These are phyloP conservation scores for Chaetomium tenue DNA, from an alignment of 495 filamentous ascomycete genomes.

Conservation along the genomic window DNA sequence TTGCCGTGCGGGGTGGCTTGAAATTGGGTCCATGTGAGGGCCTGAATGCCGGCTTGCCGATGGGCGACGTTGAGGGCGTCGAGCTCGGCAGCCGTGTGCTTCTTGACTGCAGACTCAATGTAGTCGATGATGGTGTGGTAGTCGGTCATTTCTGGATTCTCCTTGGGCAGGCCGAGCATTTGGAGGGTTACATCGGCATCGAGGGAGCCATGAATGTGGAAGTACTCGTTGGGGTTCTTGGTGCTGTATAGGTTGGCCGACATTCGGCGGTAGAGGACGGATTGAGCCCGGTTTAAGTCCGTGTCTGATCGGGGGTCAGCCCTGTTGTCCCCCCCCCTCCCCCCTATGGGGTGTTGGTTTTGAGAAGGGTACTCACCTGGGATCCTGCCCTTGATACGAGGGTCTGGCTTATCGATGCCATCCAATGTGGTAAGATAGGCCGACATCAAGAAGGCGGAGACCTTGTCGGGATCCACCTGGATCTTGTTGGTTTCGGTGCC, in stretches of 20 bases:
- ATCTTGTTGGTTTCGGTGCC: constrained; percentile 47
- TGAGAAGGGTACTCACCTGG: constrained; percentile 52
- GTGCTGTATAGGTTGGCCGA: constrained; percentile 75
- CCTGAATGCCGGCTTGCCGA: constrained; percentile 65
- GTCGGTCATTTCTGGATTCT: constrained; percentile 60
- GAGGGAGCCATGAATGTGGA: constrained; percentile 76
- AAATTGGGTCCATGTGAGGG: constrained; percentile 65
- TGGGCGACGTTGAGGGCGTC: constrained; percentile 62
- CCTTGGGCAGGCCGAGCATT: constrained; percentile 68
- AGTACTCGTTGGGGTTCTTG: constrained; percentile 61
- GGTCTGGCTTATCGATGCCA: constrained; percentile 64
- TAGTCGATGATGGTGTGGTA: constrained; percentile 64
- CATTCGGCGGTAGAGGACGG: constrained; percentile 68
- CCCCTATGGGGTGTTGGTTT: not conserved
- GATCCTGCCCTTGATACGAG: constrained; percentile 57
- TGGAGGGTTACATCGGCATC: constrained; percentile 65
- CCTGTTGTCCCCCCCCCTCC: constrained; percentile 27
- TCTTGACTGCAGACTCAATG: constrained; percentile 63
- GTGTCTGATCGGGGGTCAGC: constrained; percentile 52
- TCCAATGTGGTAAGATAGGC: constrained; percentile 70
- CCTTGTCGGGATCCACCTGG: constrained; percentile 60
- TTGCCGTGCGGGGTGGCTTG: constrained; percentile 59
- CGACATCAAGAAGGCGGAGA: constrained; percentile 66
- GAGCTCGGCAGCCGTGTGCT: constrained; percentile 61
- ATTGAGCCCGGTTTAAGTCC: constrained; percentile 67